Evolutionary conservation across 1,139 yeast species (phyloP), one percentile per base, ranked within the genome.

Genomic region (Tardiomyces depauwii): DNA sequence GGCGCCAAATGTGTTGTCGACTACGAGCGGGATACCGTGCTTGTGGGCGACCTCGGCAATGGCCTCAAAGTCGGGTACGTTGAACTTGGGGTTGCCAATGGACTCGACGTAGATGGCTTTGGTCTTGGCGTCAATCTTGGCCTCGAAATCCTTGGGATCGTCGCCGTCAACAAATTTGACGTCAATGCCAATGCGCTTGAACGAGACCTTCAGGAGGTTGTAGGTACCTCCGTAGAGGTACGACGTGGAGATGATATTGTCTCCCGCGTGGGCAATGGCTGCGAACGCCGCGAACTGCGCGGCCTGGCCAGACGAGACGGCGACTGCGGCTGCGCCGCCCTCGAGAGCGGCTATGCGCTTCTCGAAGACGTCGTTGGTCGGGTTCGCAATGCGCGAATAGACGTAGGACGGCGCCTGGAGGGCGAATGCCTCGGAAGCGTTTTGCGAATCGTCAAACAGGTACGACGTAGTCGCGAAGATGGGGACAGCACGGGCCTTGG

Each of bases 1-100:
- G 42, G 96, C 96, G 62, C 96, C 97, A 59, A 89, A 89, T 28
- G 98, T 91, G 77, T 91, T 91, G 70, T 91, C 98, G 42, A 86
- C 96, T 47, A 91, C 91, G 44, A 91, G 79, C 46, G 96, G 95
- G 47, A 89, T 74, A 49, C 96, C 96, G 56, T 85, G 77, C 53
- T 81, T 79, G 67, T 88, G 96, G 44, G 96, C 96, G 45, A 86
- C 71, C 36, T 74, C 80, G 45, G 78, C 76, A 55, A 91, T 74
- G 47, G 72, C 77, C 65, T 84, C 88, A 58, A 91, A 85, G 66
- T 89, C 96, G 47, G 97, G 96, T 45, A 91, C 82, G 63, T 85
- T 86, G 69, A 84, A 88, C 62, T 81, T 82, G 50, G 98, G 98
- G 69, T 91, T 91, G 56, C 96, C 96, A 60, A 91, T 85, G 30